A percentile compares a stretch with the other conserved stretches of the same genome.
Evolutionary conservation across 352 stramenopile species (phyloP).

Genomic region (Pythium chondricola): DNA sequence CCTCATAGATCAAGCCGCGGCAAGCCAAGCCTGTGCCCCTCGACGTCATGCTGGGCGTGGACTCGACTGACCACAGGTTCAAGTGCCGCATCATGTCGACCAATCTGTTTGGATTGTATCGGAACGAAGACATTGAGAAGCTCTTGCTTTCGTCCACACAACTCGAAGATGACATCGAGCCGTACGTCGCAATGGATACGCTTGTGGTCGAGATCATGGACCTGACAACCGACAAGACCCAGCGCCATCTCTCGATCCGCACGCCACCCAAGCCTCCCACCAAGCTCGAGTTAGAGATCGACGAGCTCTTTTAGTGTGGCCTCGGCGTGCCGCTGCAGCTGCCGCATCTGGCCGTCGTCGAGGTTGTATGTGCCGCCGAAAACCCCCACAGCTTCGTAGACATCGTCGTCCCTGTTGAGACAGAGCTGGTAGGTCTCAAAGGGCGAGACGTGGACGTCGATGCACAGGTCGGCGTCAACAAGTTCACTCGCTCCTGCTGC

Average conservation of each 20-base stretch:
- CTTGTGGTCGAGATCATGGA: conserved; percentile 68
- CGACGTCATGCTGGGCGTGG: conserved; percentile 52
- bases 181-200: conserved; percentile 54
- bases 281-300: conserved; percentile 53
- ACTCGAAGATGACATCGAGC: conserved; percentile 22
- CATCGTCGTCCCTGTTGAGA: conserved; percentile 27
- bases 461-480: conserved; percentile 8
- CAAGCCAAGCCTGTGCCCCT: conserved; percentile 33
- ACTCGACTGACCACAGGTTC: conserved; percentile 46
- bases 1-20: conserved; percentile 56
- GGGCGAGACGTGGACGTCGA: conserved; percentile 29
- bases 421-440: conserved; percentile 32
- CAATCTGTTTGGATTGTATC: conserved; percentile 60
- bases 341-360: conserved; percentile 17
- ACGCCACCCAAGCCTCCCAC: conserved; percentile 22
- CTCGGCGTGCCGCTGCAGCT: conserved; percentile 25
- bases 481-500: background rate
- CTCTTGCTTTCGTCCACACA: conserved; percentile 23
- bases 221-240: conserved; percentile 50
- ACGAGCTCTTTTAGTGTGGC: conserved; percentile 59
- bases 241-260: conserved; percentile 45
- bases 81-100: conserved; percentile 69
- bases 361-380: conserved; percentile 31
- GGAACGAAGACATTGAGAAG: conserved; percentile 50
- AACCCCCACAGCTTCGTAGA: conserved; percentile 13